Evolutionary conservation across 2,329 filamentous ascomycete genomes (phyloP), one percentile per base, ranked within the genome.

Genomic region (Aspergillus aculeatus): DNA sequence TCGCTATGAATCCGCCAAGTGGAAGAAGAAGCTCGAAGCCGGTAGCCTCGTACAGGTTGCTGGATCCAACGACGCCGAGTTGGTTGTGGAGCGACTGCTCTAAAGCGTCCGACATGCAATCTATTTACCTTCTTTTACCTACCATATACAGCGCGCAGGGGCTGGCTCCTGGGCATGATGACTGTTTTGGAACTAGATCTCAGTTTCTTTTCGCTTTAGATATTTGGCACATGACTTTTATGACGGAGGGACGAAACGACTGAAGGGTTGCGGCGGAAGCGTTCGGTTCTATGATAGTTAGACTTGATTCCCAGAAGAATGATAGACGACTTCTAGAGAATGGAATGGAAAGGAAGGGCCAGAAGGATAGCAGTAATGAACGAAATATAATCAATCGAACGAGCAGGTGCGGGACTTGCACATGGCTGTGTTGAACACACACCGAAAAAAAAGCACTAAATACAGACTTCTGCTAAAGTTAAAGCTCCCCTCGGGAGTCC

Each of bases 21-120:
- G 80, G 80, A 80, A 76, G 67, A 79, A 78, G 70, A 79, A 76
- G 66, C 67, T 82, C 41, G 75, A 81, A 61, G 68, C 67, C 1
- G 77, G 75, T 3, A 71, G 70, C 2, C 64, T 79, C 50, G 65
- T 81, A 3, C 71, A 73, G 48, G 63, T 64, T 19, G 59, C 24
- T 4, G 69, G 64, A 14, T 51, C 51, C 6, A 61, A 62, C 5
- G 62, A 59, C 16, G 64, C 61, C 5, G 67, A 73, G 31, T 63
- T 77, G 63, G 66, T 63, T 31, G 74, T 78, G 50, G 72, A 77
- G 58, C 68, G 72, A 50, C 59, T 77, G 62, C 64, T 74, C 56
- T 77, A 68, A 58, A 62, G 47, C 32, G 6, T 44, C 16, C 16
- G 38, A 44, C 16, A 16, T 44, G 38, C 38, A 35, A 12, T 44